Conservation (phyloP, 805 yeast genomes). For the Candida ficus region DNA sequence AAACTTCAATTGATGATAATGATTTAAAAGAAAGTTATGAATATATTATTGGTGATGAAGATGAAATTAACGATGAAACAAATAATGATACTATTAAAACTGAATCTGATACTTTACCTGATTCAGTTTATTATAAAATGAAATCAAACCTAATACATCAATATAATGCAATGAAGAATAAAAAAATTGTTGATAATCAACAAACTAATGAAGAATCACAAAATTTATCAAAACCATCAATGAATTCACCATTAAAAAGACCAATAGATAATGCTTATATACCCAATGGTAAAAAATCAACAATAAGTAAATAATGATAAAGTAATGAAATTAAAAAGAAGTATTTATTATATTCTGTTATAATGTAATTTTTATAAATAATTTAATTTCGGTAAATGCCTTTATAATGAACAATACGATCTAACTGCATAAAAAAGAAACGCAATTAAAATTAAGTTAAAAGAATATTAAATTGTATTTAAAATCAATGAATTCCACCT, state of each 20-base stretch:
- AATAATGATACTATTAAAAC: slow-evolving; percentile 15
- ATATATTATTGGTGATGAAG: slow-evolving; percentile 9
- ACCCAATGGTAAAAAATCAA: slow-evolving; percentile 6
- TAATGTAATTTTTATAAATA: background rate
- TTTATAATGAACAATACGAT: background rate
- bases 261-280: slow-evolving; percentile 9
- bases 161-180: background rate
- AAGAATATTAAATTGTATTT: background rate
- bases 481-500: no score
- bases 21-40: slow-evolving; percentile 4
- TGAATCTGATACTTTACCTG: slow-evolving; percentile 27
- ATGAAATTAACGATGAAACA: background rate
- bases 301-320: background rate
- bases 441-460: background rate
- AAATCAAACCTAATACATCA: slow-evolving; percentile 1
- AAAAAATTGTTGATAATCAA: background rate
- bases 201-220: background rate
- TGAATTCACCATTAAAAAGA: slow-evolving; percentile 13
- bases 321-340: background rate
- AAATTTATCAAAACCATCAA: background rate
- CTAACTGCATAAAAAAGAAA: slow-evolving; percentile 1
- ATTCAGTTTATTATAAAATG: slow-evolving; percentile 4
- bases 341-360: background rate
- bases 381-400: background rate
- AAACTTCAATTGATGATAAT: slow-evolving; percentile 9